Evolutionary conservation across 257 asterid species (phyloP).

Genomic region (Scutellaria galericulata): DNA sequence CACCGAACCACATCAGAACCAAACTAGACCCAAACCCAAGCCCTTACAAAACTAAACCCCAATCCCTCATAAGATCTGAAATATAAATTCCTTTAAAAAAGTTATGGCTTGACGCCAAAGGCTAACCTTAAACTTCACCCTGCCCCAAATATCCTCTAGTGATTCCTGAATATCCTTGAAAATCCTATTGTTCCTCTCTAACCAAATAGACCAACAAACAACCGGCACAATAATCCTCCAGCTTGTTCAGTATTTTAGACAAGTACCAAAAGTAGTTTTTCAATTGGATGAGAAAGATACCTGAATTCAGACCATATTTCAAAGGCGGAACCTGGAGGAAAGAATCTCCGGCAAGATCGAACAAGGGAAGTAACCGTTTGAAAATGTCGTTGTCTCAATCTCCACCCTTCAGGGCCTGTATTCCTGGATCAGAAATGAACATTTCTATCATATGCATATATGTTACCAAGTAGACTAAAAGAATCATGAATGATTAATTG

Average conservation of each 20-base stretch:
- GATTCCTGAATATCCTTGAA: too few relatives aligned
- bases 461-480: conserved; percentile 16
- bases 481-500: conserved; percentile 28
- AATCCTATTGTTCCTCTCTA: too few relatives aligned
- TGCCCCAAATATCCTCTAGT: too few relatives aligned
- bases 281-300: conserved; percentile 44
- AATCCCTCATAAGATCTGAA: too few relatives aligned
- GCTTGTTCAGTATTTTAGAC: conserved; percentile 17
- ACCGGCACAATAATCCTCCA: too few relatives aligned
- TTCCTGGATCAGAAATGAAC: conserved; percentile 61
- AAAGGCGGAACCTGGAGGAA: conserved; percentile 80
- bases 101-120: too few relatives aligned
- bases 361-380: conserved; percentile 84
- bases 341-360: conserved; percentile 90
- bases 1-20: too few relatives aligned
- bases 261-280: conserved; percentile 7
- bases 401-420: conserved; percentile 99
- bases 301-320: conserved; percentile 98
- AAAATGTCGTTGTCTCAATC: conserved; percentile 92
- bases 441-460: conserved; percentile 26
- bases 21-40: too few relatives aligned
- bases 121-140: too few relatives aligned
- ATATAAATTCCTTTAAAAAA: too few relatives aligned
- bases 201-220: too few relatives aligned
- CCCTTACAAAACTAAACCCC: too few relatives aligned